Evolutionary conservation across 805 yeast species (phyloP), one percentile per base, ranked within the genome.

Genomic region (Spathaspora boniae): DNA sequence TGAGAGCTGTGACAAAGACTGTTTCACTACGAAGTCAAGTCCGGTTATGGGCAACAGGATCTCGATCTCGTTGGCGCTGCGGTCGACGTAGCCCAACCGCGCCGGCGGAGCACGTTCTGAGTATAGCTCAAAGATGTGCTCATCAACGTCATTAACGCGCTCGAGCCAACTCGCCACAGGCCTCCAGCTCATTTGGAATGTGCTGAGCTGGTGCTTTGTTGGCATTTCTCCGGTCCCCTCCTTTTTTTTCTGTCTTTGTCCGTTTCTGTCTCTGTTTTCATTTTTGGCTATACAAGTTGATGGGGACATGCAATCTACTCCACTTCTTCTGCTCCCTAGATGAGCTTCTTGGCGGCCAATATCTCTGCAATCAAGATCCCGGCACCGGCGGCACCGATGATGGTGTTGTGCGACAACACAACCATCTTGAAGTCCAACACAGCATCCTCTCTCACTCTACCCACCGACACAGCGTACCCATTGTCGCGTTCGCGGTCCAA

Each of bases 361-460:
- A 88, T 72, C 70, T 93, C 98, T 35, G 95, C 98, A 58, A 93
- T 93, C 62, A 93, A 78, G 42, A 93, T 74, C 62, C 98, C 98
- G 6, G 97, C 84, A 59, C 98, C 98, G 17, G 98, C 98, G 54
- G 98, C 98, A 56, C 98, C 98, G 48, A 93, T 86, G 52, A 93
- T 76, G 37, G 98, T 93, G 74, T 93, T 93, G 65, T 93, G 98
- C 18, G 97, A 89, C 47, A 93, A 70, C n/a, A 88, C 93, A 37
- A 93, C 96, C 89, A 93, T 91, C 69, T 93, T 93, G 70, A 76
- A 79, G 62, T 93, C 98, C 50, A 93, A 73, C 9, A 93, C 86
- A 6, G 95, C 88, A 58, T 93, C 98, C 50, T 79, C 85, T 70
- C 98, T 82, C 41, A 93, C 68, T 65, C 98, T 78, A 33, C 98